Conservation (phyloP, 768 basidiomycete species). For the Serendipita indica region DNA sequence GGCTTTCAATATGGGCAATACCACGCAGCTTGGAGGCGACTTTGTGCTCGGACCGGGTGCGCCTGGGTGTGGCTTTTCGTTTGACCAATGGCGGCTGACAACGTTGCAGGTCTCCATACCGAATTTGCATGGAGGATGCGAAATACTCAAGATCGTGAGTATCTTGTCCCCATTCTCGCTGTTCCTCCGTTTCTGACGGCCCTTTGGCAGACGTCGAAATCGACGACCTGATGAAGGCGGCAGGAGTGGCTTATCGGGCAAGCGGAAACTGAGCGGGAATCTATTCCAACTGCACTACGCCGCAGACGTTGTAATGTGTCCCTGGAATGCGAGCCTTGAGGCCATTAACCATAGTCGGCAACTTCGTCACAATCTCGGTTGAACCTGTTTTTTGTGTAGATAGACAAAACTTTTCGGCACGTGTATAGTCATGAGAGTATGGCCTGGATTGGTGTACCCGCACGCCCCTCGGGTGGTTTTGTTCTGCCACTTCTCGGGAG, state of each 20-base stretch:
- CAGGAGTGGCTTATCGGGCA: constrained; percentile 22
- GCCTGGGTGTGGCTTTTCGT: constrained; percentile 9
- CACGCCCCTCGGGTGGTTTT: too few species aligned
- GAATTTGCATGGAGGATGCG: constrained; percentile 42
- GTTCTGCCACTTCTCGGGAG: too few species aligned
- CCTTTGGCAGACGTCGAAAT: constrained; percentile 33
- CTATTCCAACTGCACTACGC: not conserved
- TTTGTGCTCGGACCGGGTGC: constrained; percentile 48
- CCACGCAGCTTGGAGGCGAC: constrained; percentile 49
- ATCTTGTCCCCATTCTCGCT: not conserved
- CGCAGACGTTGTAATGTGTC: not conserved
- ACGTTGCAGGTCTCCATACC: not conserved
- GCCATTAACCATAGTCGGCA: not conserved
- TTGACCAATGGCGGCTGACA: too few species aligned
- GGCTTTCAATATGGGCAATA: constrained; percentile 28
- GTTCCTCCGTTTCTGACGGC: not conserved
- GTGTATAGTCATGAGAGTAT: too few species aligned
- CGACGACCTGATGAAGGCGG: constrained; percentile 32
- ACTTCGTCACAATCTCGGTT: constrained; percentile 3
- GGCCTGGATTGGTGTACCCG: too few species aligned
- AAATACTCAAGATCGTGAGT: constrained; percentile 43
- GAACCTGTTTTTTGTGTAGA: too few species aligned
- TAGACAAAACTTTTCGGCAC: too few species aligned
- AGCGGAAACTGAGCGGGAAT: not conserved
- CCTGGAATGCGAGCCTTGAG: not conserved